phyloP scores from a whole-genome alignment of 129 eudicot genomes.

The Arctium lappa region DNA sequence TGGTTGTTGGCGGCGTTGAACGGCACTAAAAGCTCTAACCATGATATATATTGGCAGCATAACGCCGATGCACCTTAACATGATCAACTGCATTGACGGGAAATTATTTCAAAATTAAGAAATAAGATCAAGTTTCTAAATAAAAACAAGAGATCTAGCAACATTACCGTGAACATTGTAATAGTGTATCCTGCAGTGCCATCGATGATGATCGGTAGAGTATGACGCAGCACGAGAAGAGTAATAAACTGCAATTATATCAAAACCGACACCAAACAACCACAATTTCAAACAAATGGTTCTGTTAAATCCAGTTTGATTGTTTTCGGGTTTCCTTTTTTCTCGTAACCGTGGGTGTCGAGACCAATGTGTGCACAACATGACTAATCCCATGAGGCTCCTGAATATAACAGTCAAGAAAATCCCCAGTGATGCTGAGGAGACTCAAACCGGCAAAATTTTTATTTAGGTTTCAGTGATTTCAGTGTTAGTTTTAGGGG shows the following conservation, averaged over 20 bases:
- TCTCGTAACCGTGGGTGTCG: no score
- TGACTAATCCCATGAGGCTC: not conserved
- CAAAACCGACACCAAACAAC: not conserved
- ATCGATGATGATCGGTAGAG: slow-evolving; percentile 59
- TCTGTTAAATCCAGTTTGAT: no score
- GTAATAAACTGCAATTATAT: slow-evolving; percentile 47
- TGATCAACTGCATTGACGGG: slow-evolving; percentile 45
- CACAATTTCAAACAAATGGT: not conserved
- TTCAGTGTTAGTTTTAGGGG: not conserved
- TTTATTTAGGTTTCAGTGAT: not conserved
- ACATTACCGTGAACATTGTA: slow-evolving; percentile 53
- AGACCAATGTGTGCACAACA: no score
- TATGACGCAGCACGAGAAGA: slow-evolving; percentile 72
- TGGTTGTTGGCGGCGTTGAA: slow-evolving; percentile 45
- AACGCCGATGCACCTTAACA: slow-evolving; percentile 56
- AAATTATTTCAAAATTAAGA: not conserved
- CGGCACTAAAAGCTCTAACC: slow-evolving; percentile 55
- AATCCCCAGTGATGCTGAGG: not conserved
- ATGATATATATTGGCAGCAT: slow-evolving; percentile 51
- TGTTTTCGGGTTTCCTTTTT: no score
- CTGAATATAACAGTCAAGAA: not conserved
- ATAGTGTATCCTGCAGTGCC: slow-evolving; percentile 58
- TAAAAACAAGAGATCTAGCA: not conserved
- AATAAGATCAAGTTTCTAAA: not conserved
- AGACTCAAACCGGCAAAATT: not conserved